These are phyloP conservation scores for Canavalia ensiformis DNA, from an alignment of 306 rosid species.

Conservation along the genomic window DNA sequence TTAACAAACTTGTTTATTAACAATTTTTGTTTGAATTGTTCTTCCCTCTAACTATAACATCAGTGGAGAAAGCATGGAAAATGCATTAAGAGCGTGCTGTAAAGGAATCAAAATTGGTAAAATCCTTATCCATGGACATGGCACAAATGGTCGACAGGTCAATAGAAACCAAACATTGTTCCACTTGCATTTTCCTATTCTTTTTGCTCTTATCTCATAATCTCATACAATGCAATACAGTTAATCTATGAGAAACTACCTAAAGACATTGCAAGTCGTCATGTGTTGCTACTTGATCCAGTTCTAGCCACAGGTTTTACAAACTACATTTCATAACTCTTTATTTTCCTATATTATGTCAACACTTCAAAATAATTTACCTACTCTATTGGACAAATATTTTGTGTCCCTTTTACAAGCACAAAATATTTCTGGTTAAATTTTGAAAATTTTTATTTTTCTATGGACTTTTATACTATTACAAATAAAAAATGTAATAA, in stretches of 20 bases:
- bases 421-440: neutral
- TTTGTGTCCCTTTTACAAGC: neutral
- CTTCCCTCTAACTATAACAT: neutral
- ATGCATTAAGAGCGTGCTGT: slow-evolving; percentile 91
- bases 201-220: neutral
- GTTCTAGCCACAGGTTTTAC: slow-evolving; percentile 83
- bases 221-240: slow-evolving; percentile 52
- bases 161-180: slow-evolving; percentile 24
- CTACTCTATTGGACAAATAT: neutral
- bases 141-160: slow-evolving; percentile 86
- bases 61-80: slow-evolving; percentile 99
- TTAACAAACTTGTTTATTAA: slow-evolving; percentile 4
- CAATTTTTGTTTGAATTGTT: neutral
- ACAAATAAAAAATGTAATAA: neutral
- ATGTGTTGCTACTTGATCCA: slow-evolving; percentile 90
- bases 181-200: slow-evolving; percentile 18
- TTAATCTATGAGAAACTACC: slow-evolving; percentile 89
- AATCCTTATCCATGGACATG: slow-evolving; percentile 90
- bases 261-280: slow-evolving; percentile 82
- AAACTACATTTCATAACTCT: neutral
- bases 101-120: slow-evolving; percentile 95
- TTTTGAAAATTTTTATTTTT: neutral
- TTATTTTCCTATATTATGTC: neutral
- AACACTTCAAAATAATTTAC: neutral
- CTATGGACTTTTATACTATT: neutral